phyloP scores from a whole-genome alignment of 139 green algal genomes.

The Chlorella vulgaris region DNA sequence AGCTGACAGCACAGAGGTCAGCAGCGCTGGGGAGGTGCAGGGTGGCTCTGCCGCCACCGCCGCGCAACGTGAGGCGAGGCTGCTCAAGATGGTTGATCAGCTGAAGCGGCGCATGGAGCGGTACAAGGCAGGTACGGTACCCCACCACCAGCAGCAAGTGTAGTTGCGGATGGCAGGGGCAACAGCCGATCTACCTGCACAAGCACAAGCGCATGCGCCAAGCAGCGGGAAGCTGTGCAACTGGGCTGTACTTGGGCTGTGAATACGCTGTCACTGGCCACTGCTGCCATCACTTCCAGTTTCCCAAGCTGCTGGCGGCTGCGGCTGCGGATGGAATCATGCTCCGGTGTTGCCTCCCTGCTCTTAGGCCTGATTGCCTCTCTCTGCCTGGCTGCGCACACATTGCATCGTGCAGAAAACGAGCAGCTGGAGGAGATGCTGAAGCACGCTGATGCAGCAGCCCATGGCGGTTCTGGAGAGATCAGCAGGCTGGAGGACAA shows the following conservation, averaged over 20 bases:
- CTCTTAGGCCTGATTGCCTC: no score
- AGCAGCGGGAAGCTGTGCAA: no score
- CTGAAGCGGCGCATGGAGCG: slow-evolving; percentile 68
- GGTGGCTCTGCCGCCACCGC: background rate
- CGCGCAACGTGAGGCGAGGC: slow-evolving; percentile 32
- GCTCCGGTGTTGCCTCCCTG: no score
- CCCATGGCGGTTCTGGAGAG: slow-evolving; percentile 41
- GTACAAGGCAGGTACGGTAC: slow-evolving; percentile 10
- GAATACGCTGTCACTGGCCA: no score
- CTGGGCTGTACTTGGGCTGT: background rate
- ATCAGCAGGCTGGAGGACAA: slow-evolving; percentile 47
- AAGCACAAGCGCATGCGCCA: no score
- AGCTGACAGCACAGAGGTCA: no score
- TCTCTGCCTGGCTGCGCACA: background rate
- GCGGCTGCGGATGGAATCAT: no score
- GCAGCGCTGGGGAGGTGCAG: no score
- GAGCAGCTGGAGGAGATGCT: slow-evolving; percentile 81
- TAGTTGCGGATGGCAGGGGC: no score
- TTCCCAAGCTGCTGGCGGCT: background rate
- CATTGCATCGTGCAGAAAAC: slow-evolving; percentile 76
- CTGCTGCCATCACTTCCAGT: background rate
- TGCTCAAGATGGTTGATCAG: slow-evolving; percentile 58
- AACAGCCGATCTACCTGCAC: no score
- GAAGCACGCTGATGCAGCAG: slow-evolving; percentile 51
- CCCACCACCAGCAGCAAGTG: no score